These are phyloP conservation scores for Angomonas ambiguus DNA, from an alignment of 208 protist genomes.

Conservation along the genomic window DNA sequence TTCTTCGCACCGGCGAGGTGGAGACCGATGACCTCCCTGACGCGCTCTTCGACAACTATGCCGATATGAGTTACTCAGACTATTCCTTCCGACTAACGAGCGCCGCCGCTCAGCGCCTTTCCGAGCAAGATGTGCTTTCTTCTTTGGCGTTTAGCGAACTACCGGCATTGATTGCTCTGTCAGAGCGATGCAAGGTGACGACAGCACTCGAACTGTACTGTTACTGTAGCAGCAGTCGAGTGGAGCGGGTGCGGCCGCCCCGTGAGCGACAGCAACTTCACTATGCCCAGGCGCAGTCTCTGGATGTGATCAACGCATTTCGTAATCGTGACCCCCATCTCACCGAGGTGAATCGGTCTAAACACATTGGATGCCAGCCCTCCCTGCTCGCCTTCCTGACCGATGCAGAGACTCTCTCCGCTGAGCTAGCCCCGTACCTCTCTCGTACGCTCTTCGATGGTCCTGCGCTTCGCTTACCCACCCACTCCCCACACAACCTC, in stretches of 20 bases:
- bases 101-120: constrained; percentile 39
- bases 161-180: constrained; percentile 30
- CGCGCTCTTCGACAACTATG: constrained; percentile 74
- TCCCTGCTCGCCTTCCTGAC: constrained; percentile 23
- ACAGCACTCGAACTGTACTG: constrained; percentile 44
- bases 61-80: constrained; percentile 55
- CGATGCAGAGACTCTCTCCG: constrained; percentile 24
- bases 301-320: constrained; percentile 30
- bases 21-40: constrained; percentile 33
- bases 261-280: constrained; percentile 31
- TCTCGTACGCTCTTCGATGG: constrained; percentile 56
- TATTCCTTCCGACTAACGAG: constrained; percentile 52
- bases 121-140: constrained; percentile 46
- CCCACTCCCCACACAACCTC: constrained; percentile 37
- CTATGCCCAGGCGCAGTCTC: constrained; percentile 28
- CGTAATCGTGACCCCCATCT: constrained; percentile 24
- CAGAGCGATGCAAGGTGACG: constrained; percentile 41
- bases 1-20: constrained; percentile 12
- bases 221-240: constrained; percentile 44
- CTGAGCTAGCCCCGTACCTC: constrained; percentile 43
- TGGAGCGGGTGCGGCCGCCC: constrained; percentile 26
- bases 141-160: constrained; percentile 32
- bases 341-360: no score
- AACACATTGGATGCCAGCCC: constrained; percentile 37
- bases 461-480: constrained; percentile 37